Conservation (phyloP, 768 basidiomycete genomes). For the Kwoniella sp. region DNA sequence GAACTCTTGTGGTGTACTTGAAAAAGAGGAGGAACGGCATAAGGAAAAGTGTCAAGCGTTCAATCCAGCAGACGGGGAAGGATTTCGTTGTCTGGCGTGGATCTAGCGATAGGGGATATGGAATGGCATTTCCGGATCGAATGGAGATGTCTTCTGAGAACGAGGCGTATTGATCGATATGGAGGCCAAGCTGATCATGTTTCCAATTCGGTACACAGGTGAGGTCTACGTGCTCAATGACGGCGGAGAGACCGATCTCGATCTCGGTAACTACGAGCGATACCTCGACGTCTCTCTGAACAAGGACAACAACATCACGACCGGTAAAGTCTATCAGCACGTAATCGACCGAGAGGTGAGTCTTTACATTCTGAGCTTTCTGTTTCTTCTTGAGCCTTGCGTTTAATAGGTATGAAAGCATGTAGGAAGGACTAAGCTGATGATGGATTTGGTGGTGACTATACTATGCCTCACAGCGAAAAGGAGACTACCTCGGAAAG, state of each 20-base stretch:
- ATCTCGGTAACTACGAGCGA: slow-evolving; percentile 97
- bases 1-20: no score
- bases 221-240: slow-evolving; percentile 99
- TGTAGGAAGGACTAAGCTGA: no score
- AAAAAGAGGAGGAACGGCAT: neutral
- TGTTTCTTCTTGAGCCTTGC: no score
- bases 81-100: no score
- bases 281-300: slow-evolving; percentile 93
- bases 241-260: slow-evolving; percentile 96
- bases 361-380: slow-evolving; percentile 1
- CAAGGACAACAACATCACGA: slow-evolving; percentile 96
- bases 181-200: neutral
- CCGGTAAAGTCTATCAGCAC: slow-evolving; percentile 94
- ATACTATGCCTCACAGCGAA: slow-evolving; percentile 52
- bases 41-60: neutral
- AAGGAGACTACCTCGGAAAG: slow-evolving; percentile 81
- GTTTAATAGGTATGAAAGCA: no score
- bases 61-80: neutral
- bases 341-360: slow-evolving; percentile 96
- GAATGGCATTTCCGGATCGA: no score
- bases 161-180: no score
- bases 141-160: no score
- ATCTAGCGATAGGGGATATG: no score
- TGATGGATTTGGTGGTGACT: no score
- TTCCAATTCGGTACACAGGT: slow-evolving; percentile 60